Evolutionary conservation across 495 filamentous ascomycete genomes (phyloP), one percentile per base, ranked within the genome.

Genomic region (Eremomyces bilateralis): DNA sequence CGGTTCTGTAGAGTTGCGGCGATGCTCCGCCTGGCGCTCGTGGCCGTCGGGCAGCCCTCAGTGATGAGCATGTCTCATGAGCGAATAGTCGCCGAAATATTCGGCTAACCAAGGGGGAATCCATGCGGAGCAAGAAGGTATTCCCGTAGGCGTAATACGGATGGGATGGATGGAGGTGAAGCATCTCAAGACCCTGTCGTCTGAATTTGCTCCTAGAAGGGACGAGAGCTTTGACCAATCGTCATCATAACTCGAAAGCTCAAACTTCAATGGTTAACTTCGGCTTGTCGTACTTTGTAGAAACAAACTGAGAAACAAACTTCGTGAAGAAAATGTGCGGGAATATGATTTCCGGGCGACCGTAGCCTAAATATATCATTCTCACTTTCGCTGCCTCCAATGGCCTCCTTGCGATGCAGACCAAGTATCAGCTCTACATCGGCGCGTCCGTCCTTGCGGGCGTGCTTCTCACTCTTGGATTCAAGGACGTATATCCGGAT

Each of bases 401-500:
- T n/a, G n/a, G n/a, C n/a, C n/a, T n/a, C n/a, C n/a, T n/a, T n/a
- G n/a, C n/a, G n/a, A n/a, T n/a, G n/a, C n/a, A n/a, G n/a, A n/a
- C n/a, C n/a, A n/a, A n/a, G n/a, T n/a, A n/a, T n/a, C n/a, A n/a
- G 10, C 8, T 32, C 8, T 32, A 32, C 30, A 18, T 32, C 6
- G 30, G 30, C 30, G 10, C 18, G 6, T 10, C 10, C 30, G 90
- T 93, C 43, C 44, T 70, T 21, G 65, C 76, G 13, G 82, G 81
- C 12, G 63, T 80, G 32, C 51, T 77, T 24, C 47, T 80, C 24
- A 81, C 80, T 0, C 48, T 84, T 1, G 68, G 71, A 29, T 72
- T 76, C 55, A 80, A 79, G 48, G 75, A 82, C 41, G 42, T 80
- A 16, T 79, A 76, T 46, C 68, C 75, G 3, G 70, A 76, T 37